Conservation (phyloP, 179 eudicot species). For the Silene vulgaris region DNA sequence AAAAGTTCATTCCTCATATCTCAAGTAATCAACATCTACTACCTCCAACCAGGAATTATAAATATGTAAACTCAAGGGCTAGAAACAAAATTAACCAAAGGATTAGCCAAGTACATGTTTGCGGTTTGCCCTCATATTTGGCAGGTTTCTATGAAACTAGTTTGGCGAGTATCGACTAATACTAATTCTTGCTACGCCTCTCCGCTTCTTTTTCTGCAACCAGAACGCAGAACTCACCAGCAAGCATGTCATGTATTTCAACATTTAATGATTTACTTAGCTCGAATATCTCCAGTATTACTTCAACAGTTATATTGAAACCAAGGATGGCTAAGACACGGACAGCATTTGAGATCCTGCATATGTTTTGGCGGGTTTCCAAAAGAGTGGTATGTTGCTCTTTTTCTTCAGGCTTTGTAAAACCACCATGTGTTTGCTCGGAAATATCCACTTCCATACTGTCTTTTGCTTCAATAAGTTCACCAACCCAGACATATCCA, state of each 20-base stretch:
- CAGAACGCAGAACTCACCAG: conserved; percentile 70
- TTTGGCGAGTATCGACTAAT: conserved; percentile 7
- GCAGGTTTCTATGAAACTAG: background rate
- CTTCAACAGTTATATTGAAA: conserved; percentile 58
- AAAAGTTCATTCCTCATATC: background rate
- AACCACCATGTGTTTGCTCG: conserved; percentile 29
- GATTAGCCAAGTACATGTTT: background rate
- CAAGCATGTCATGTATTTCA: conserved; percentile 80
- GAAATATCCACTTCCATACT: conserved; percentile 38
- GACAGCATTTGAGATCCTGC: conserved; percentile 77
- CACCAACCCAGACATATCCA: conserved; percentile 89
- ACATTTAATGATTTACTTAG: conserved; percentile 50
- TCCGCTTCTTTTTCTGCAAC: conserved; percentile 81
- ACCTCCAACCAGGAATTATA: background rate
- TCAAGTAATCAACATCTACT: background rate
- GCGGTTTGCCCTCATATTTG: background rate
- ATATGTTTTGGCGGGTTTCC: conserved; percentile 62
- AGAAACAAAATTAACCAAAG: background rate
- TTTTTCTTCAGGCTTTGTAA: conserved; percentile 28
- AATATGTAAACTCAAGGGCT: background rate
- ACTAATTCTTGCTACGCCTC: conserved; percentile 46
- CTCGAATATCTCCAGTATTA: conserved; percentile 45
- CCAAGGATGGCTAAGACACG: conserved; percentile 64
- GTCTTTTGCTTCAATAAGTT: conserved; percentile 55
- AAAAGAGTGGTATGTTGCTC: conserved; percentile 46